Evolutionary conservation across 495 filamentous ascomycete genomes (phyloP).

Genomic region (Aspergillus mulundensis): DNA sequence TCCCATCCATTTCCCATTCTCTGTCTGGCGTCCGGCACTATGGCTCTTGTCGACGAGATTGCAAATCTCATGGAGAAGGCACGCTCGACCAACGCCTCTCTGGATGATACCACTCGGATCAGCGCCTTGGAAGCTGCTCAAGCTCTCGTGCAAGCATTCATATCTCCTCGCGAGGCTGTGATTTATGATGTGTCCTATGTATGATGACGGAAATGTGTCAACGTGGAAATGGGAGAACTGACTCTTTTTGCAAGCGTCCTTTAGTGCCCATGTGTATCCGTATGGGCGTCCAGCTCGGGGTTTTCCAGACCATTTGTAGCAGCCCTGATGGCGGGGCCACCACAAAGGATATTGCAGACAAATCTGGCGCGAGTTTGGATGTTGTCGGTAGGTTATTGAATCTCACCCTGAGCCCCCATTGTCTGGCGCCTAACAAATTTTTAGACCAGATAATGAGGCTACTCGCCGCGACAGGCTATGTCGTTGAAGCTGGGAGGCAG

Average conservation of each 20-base stretch:
- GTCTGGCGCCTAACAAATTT: neutral
- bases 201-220: no score
- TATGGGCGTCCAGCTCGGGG: constrained; percentile 19
- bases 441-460: constrained; percentile 18
- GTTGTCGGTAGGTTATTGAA: constrained; percentile 14
- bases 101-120: neutral
- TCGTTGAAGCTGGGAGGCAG: constrained; percentile 9
- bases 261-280: constrained; percentile 10
- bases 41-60: no score
- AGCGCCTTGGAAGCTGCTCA: no score
- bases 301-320: constrained; percentile 12
- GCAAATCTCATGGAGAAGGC: no score
- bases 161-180: neutral
- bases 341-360: constrained; percentile 13
- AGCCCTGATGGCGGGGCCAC: constrained; percentile 6
- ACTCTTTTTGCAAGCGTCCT: no score
- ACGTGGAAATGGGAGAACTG: no score
- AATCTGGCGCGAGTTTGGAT: constrained; percentile 13
- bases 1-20: no score
- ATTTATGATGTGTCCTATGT: no score
- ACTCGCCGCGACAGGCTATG: constrained; percentile 15
- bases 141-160: no score
- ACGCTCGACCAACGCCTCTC: neutral
- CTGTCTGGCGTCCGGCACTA: no score
- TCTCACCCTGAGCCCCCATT: no score